Base-by-base conservation (phyloP, 2,329 filamentous ascomycete genomes). In the Aureobasidium namibiae region DNA sequence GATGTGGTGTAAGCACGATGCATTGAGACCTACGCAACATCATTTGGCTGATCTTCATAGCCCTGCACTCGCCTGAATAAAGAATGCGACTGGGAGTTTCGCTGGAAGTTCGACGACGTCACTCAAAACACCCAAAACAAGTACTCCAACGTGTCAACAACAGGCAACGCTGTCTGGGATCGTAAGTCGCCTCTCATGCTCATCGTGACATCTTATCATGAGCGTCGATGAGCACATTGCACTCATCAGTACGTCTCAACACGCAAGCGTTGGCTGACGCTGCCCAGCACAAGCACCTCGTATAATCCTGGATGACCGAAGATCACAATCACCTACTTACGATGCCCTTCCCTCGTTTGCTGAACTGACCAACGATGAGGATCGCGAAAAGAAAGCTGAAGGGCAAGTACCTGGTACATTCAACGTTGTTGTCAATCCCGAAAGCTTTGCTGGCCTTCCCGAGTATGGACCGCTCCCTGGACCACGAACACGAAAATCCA, bases 51-150 rank as follows among this genome's bases (percentile, higher is more conserved):
- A 57, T 42, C 14, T 3, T 36, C 10, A 58, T 50, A 62, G 73
- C 81, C 81, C 73, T 84, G 81, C 68, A 73, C 76, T 31, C 74
- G 81, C 57, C 72, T 84, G 23, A 78, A 80, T 46, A 79, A 82
- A 66, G 72, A 74, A 36, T 84, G 82, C 67, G 81, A 84, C 65
- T 84, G 83, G 69, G 78, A 76, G 60, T 79, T 80, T 16, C 75
- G 81, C 48, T 72, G 74, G 70, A 71, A 70, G 65, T 73, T 72
- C 64, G 71, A 64, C 65, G 70, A 72, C 62, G 68, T 69, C 13
- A 72, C 69, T 0, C 62, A 64, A n/a, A 67, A 60, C 49, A 72
- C 69, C 1, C 65, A 68, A 50, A 61, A 60, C 54, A 71, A 70
- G 61, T 68, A 70, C 46, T 49, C 75, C 48, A 71, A 80, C 63